Evolutionary conservation across 352 stramenopile species (phyloP).

Genomic region (Globisporangium mamillatum): DNA sequence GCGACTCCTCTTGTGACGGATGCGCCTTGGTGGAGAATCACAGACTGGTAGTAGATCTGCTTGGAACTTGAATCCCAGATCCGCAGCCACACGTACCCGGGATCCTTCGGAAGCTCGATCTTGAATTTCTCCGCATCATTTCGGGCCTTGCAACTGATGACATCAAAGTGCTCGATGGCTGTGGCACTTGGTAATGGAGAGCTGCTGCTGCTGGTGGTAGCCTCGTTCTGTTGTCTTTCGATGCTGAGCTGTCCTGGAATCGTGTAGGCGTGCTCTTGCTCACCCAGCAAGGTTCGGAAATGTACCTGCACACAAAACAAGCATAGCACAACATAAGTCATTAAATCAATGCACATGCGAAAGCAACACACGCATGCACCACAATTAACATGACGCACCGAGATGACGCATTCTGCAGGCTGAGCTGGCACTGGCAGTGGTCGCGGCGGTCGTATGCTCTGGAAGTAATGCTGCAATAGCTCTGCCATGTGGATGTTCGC

Average conservation of each 20-base stretch:
- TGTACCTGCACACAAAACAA: constrained; percentile 3
- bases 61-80: constrained; percentile 14
- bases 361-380: background rate
- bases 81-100: constrained; percentile 46
- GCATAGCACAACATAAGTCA: background rate
- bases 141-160: constrained; percentile 21
- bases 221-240: constrained; percentile 9
- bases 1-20: constrained; percentile 12
- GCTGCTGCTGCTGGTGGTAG: background rate
- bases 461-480: constrained; percentile 42
- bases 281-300: constrained; percentile 11
- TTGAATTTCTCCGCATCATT: background rate
- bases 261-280: background rate
- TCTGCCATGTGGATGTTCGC: constrained; percentile 48
- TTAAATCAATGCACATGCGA: background rate
- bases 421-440: constrained; percentile 17
- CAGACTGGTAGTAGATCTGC: constrained; percentile 35
- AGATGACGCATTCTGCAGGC: constrained; percentile 27
- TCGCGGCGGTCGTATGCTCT: constrained; percentile 26
- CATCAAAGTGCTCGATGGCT: constrained; percentile 32
- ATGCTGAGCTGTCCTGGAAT: constrained; percentile 9
- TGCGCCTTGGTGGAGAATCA: constrained; percentile 31
- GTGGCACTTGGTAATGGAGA: background rate
- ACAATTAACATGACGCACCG: constrained; percentile 14
- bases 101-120: constrained; percentile 27